These are phyloP conservation scores for Saccharomyces hybrid DNA, from an alignment of 1,139 yeast genomes.

Conservation along the genomic window DNA sequence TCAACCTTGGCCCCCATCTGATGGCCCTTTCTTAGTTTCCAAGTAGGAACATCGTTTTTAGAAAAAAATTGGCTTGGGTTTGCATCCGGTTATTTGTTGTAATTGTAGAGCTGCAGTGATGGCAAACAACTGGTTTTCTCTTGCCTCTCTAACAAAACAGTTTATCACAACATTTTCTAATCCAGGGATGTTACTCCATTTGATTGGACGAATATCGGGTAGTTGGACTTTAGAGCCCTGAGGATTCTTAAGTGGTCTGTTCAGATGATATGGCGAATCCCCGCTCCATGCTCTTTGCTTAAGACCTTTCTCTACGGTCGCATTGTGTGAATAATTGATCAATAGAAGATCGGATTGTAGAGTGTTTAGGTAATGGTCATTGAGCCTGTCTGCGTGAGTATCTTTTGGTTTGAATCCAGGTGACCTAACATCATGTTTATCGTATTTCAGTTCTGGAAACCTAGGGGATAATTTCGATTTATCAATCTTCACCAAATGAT, in stretches of 20 bases:
- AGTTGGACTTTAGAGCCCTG: conserved; percentile 59
- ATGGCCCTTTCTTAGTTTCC: conserved; percentile 84
- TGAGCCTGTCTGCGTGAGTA: conserved; percentile 71
- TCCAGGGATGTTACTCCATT: conserved; percentile 61
- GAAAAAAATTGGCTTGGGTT: conserved; percentile 69
- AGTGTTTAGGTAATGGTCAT: conserved; percentile 67
- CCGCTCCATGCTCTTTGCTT: conserved; percentile 83
- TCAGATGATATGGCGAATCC: conserved; percentile 80
- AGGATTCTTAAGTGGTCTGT: conserved; percentile 64
- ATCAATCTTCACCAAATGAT: conserved; percentile 70
- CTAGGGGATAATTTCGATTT: conserved; percentile 65
- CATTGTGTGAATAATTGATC: conserved; percentile 65
- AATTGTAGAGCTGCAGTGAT: conserved; percentile 73
- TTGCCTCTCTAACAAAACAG: conserved; percentile 70
- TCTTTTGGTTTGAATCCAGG: conserved; percentile 69
- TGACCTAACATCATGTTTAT: conserved; percentile 65
- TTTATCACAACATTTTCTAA: conserved; percentile 61
- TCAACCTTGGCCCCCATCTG: conserved; percentile 87
- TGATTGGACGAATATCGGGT: conserved; percentile 63
- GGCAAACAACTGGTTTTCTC: conserved; percentile 64
- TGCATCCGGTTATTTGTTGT: conserved; percentile 88
- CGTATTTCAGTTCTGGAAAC: conserved; percentile 56
- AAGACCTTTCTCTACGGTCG: conserved; percentile 47
- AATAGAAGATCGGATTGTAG: conserved; percentile 70
- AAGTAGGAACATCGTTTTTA: conserved; percentile 71